Conservation (phyloP, 177 flowering plant species). For the Vitis hybrid region DNA sequence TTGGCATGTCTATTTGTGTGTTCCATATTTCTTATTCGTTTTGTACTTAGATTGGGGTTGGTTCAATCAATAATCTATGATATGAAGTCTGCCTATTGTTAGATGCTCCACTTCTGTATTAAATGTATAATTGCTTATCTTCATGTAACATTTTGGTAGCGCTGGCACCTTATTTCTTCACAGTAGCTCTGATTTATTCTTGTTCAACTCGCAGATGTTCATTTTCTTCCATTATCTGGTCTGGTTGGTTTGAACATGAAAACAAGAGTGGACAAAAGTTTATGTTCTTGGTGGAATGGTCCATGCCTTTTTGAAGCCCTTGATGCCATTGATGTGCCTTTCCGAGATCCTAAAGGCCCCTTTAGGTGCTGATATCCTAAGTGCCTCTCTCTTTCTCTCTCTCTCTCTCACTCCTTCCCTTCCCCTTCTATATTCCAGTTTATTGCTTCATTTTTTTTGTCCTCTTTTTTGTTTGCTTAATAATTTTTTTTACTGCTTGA, state of each 20-base stretch:
- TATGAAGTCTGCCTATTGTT: no score
- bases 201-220: slow-evolving; percentile 64
- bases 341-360: slow-evolving; percentile 87
- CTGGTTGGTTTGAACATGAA: slow-evolving; percentile 76
- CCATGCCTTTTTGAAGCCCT: slow-evolving; percentile 93
- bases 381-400: background rate
- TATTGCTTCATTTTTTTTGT: background rate
- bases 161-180: no score
- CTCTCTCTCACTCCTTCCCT: background rate
- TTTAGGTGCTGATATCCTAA: slow-evolving; percentile 53
- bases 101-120: no score
- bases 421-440: background rate
- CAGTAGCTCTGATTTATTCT: no score
- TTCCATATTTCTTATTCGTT: no score
- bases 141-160: no score
- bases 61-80: no score
- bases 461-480: no score
- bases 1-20: no score
- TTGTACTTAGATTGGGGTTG: no score
- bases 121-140: no score
- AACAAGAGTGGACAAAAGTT: slow-evolving; percentile 60
- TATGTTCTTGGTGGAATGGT: slow-evolving; percentile 93
- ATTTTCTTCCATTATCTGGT: slow-evolving; percentile 92
- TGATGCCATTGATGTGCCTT: slow-evolving; percentile 79
- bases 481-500: no score